phyloP scores from a whole-genome alignment of 2,329 filamentous ascomycete species.

The Lasiodiplodia sp. region DNA sequence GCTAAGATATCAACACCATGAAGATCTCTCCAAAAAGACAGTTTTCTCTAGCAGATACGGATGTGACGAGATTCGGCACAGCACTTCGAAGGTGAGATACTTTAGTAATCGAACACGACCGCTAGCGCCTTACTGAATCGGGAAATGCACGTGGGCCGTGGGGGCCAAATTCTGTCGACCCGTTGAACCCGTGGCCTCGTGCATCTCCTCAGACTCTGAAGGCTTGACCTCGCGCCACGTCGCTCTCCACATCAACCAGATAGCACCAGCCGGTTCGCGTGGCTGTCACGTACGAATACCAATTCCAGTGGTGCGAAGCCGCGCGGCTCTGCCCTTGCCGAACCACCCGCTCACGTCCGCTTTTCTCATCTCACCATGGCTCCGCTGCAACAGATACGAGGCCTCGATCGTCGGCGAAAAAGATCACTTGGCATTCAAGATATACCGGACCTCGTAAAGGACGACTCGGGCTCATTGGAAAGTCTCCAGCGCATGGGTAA shows the following conservation, averaged over 20 bases:
- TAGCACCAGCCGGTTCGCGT: not conserved
- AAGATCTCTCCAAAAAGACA: too few species aligned
- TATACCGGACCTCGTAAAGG: not conserved
- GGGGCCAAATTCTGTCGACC: not conserved
- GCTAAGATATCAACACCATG: too few species aligned
- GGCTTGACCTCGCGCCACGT: too few species aligned
- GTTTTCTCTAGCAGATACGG: too few species aligned
- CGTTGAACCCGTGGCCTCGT: not conserved
- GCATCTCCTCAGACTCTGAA: not conserved
- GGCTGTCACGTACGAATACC: not conserved
- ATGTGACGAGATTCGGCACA: too few species aligned
- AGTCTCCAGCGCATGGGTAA: slow-evolving; percentile 9
- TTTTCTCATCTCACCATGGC: not conserved
- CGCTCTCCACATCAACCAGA: not conserved
- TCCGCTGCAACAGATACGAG: not conserved
- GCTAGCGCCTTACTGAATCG: not conserved
- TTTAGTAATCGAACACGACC: not conserved
- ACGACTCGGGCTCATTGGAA: not conserved
- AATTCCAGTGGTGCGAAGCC: not conserved
- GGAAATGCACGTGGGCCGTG: not conserved
- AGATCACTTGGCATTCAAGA: slow-evolving; percentile 9
- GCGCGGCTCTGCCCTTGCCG: not conserved
- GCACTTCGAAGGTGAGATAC: too few species aligned
- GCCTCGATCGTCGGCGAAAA: slow-evolving; percentile 5
- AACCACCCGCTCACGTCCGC: not conserved